Base-by-base conservation (phyloP, 1,284 basidiomycete species). In the Kwoniella shivajii region DNA sequence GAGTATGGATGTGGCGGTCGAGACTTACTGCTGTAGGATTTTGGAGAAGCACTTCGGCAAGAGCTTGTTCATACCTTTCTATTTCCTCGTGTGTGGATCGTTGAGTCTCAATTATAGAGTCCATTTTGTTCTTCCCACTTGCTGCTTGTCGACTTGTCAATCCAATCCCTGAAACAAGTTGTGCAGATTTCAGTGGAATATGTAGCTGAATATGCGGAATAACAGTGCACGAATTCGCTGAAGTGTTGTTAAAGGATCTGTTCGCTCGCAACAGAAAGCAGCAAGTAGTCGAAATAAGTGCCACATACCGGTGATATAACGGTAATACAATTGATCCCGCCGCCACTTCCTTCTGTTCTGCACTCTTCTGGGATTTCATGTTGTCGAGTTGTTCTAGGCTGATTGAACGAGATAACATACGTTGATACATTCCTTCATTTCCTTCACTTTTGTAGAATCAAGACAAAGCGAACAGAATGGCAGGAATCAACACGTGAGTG, bases 71-170 rank as follows among this genome's bases (percentile, higher is more conserved):
- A 66, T 93, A 91, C 57, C 90, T 86, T 80, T 99, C 95, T 27
- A 92, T 84, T 78, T 97, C 94, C 80, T 98, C 93, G 78, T 98
- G 94, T 9, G 88, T 90, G 68, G 93, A 91, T 43, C 95, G 86
- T 71, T 94, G 90, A 26, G 90, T 83, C 79, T 99, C 95, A 74
- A 96, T 83, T 68, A 92, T 83, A 48, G 91, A 94, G 82, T 94
- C 89, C 90, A 96, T 94, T 26, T 4, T 67, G 45, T 29, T 30
- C 54, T 46, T 1, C 18, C 31, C 16, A 13, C 22, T 26, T 3
- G 5, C 22, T 7, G 16, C 20, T 31, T 18, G 14, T 26, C 29
- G 13, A 27, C n/a, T 26, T 38, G 7, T 39, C 16, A 14, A 27
- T 4, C n/a, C n/a, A n/a, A n/a, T n/a, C n/a, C n/a, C n/a, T n/a